phyloP scores from a whole-genome alignment of 495 filamentous ascomycete genomes.

The Aspergillus diversus region DNA sequence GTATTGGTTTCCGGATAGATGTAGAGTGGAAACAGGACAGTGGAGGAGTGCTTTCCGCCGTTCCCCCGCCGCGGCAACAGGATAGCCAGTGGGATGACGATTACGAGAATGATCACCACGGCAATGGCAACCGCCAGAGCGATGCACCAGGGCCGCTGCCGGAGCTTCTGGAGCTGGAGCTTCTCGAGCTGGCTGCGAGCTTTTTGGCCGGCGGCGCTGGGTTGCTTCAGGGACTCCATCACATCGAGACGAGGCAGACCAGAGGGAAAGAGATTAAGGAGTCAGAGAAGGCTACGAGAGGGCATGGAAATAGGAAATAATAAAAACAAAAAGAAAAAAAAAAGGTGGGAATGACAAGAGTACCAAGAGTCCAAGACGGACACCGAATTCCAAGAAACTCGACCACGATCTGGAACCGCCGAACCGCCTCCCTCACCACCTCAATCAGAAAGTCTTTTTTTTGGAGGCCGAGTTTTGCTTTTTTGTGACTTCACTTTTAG shows the following conservation, averaged over 20 bases:
- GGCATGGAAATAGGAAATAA: background rate
- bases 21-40: constrained; percentile 55
- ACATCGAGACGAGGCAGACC: background rate
- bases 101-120: constrained; percentile 22
- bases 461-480: too few species aligned
- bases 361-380: background rate
- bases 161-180: constrained; percentile 12
- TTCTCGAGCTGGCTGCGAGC: constrained; percentile 11
- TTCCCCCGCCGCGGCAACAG: constrained; percentile 16
- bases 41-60: constrained; percentile 24
- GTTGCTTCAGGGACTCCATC: constrained; percentile 19
- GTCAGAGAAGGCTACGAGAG: background rate
- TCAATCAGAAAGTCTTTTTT: too few species aligned
- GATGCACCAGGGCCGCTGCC: constrained; percentile 21
- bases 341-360: background rate
- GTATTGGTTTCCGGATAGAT: constrained; percentile 43
- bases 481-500: too few species aligned
- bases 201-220: too few species aligned
- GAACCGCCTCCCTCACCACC: too few species aligned
- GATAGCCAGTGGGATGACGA: constrained; percentile 22
- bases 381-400: background rate
- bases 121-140: constrained; percentile 10
- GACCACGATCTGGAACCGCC: too few species aligned
- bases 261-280: background rate
- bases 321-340: background rate